Evolutionary conservation across 179 eudicot genomes (phyloP).

Genomic region (Spergularia azorica): DNA sequence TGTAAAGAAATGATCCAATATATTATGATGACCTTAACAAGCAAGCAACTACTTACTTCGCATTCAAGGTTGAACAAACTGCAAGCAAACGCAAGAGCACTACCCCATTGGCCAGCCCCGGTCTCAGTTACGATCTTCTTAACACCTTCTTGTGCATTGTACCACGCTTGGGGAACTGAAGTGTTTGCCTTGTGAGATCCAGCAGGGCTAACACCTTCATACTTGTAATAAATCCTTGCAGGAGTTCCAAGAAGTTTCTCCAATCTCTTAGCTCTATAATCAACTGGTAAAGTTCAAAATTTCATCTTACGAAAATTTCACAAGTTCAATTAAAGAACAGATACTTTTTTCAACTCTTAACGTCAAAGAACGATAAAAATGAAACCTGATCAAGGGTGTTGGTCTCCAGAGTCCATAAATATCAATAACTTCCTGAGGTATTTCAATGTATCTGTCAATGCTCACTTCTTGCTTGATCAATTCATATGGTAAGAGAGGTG

Average conservation of each 20-base stretch:
- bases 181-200: conserved; percentile 96
- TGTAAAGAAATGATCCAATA: not conserved
- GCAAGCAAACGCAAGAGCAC: conserved; percentile 90
- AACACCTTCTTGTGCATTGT: conserved; percentile 80
- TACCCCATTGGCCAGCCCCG: conserved; percentile 99
- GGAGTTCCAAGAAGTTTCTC: conserved; percentile 95
- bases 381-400: conserved; percentile 89
- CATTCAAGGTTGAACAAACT: conserved; percentile 86
- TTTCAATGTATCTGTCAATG: conserved; percentile 63
- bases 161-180: conserved; percentile 95
- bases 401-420: conserved; percentile 92
- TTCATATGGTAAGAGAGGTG: conserved; percentile 79
- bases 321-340: not conserved
- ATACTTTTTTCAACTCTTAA: not conserved
- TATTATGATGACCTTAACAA: not conserved
- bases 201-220: conserved; percentile 97
- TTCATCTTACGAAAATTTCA: not conserved
- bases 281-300: conserved; percentile 25
- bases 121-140: conserved; percentile 94
- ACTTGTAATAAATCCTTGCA: conserved; percentile 89
- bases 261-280: conserved; percentile 82
- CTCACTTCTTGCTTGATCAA: conserved; percentile 82
- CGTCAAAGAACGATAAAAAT: not conserved
- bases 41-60: conserved; percentile 58
- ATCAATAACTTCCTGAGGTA: conserved; percentile 86